Percentiles rank a stretch among this genome's conserved stretches.
These are phyloP conservation scores for Coccomyxa subellipsoidea DNA, from an alignment of 163 green algal species.

Conservation along the genomic window DNA sequence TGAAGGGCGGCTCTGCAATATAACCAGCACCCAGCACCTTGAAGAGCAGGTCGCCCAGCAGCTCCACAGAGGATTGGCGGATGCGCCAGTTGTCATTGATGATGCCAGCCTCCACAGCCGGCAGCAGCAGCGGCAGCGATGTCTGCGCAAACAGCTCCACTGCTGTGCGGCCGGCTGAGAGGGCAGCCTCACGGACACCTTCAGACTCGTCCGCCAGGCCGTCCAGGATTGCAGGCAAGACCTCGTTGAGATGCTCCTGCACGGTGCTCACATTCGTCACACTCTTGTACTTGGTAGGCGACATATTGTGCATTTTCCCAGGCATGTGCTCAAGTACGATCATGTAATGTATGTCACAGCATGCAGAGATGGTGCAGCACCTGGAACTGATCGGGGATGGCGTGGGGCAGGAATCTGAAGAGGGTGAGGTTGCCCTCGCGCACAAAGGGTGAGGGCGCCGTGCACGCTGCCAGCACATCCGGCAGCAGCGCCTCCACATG, in stretches of 20 bases:
- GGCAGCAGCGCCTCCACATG: constrained; percentile 83
- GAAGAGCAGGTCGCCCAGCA: constrained; percentile 96
- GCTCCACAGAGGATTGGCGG: constrained; percentile 86
- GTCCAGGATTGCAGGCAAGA: constrained; percentile 85
- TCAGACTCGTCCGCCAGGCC: constrained; percentile 94
- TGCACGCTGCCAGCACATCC: constrained; percentile 72
- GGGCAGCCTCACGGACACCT: constrained; percentile 85
- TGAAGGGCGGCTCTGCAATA: too few relatives aligned
- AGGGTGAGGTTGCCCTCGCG: constrained; percentile 92
- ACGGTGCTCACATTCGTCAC: too few relatives aligned
- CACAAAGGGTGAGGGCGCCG: constrained; percentile 48
- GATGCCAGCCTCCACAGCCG: constrained; percentile 88
- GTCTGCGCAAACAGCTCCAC: constrained; percentile 78
- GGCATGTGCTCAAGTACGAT: too few relatives aligned
- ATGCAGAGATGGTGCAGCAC: not conserved
- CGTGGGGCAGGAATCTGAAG: constrained; percentile 84
- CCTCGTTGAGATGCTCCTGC: constrained; percentile 53
- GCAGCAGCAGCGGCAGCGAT: constrained; percentile 84
- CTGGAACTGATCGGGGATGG: constrained; percentile 74
- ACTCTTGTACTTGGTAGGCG: too few relatives aligned
- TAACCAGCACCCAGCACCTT: constrained; percentile 69
- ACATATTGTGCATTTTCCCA: too few relatives aligned
- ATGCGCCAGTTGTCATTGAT: constrained; percentile 93
- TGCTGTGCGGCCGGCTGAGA: constrained; percentile 72
- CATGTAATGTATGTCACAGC: too few relatives aligned